Conservation (phyloP, 83 land plant genomes). For the Isoetes engelmannii region DNA sequence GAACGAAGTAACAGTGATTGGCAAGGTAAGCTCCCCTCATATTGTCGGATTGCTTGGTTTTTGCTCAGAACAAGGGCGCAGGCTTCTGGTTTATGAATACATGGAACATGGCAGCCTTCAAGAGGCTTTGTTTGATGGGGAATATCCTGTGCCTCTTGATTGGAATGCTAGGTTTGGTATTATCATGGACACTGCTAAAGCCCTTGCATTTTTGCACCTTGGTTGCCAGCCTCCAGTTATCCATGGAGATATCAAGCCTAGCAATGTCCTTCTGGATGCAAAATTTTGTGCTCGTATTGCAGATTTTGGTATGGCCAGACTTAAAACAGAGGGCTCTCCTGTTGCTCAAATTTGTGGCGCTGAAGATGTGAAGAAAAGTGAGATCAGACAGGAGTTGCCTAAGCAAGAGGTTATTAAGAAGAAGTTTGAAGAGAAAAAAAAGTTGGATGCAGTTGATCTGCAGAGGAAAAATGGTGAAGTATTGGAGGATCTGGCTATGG, state of each 20-base stretch:
- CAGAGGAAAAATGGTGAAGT: too few species aligned
- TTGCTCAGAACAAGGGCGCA: neutral
- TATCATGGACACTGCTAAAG: constrained; percentile 34
- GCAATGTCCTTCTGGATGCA: constrained; percentile 70
- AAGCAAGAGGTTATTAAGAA: too few species aligned
- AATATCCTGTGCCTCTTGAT: constrained; percentile 38
- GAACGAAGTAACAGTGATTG: constrained; percentile 3
- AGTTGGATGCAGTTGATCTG: too few species aligned
- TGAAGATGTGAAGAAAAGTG: too few species aligned
- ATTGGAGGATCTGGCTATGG: too few species aligned
- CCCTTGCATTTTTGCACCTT: constrained; percentile 3
- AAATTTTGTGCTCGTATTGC: constrained; percentile 58
- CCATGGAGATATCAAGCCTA: constrained; percentile 94
- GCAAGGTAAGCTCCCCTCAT: constrained; percentile 6
- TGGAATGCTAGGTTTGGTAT: constrained; percentile 58
- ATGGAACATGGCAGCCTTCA: constrained; percentile 84
- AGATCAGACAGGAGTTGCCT: too few species aligned
- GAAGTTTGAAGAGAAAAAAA: too few species aligned
- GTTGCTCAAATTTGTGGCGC: too few species aligned
- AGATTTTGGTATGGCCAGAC: constrained; percentile 78
- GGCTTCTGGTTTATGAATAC: constrained; percentile 9
- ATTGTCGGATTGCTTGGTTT: constrained; percentile 7
- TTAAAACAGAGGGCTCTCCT: constrained; percentile 25
- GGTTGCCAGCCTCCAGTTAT: constrained; percentile 36
- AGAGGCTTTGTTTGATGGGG: constrained; percentile 60